Conservation (phyloP, 2,329 filamentous ascomycete species). For the Acrocalymma vagum region DNA sequence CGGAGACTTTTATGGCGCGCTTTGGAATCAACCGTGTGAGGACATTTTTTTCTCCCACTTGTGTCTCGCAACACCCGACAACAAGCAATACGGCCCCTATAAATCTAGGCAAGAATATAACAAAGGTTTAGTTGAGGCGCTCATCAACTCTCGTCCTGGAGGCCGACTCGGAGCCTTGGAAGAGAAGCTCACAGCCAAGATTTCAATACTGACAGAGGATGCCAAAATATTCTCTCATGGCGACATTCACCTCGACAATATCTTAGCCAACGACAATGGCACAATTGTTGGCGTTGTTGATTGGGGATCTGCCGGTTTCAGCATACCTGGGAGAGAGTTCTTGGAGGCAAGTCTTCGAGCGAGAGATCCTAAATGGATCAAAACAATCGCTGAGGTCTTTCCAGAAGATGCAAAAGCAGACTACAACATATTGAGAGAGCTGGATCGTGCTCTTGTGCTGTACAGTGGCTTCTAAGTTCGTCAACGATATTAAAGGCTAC, state of each 20-base stretch:
- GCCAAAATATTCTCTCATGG: constrained; percentile 20
- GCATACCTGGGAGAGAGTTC: constrained; percentile 25
- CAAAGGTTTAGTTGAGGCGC: constrained; percentile 17
- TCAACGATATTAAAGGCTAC: too few relatives aligned
- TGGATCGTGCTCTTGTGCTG: constrained; percentile 3
- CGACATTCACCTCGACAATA: constrained; percentile 18
- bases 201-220: constrained; percentile 10
- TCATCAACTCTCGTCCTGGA: constrained; percentile 18
- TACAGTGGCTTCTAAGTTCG: constrained; percentile 14
- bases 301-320: constrained; percentile 26
- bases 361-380: constrained; percentile 12
- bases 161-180: constrained; percentile 12
- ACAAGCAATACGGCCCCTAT: constrained; percentile 17
- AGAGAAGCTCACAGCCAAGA: constrained; percentile 9
- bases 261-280: constrained; percentile 13
- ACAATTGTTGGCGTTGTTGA: constrained; percentile 25
- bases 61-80: constrained; percentile 5
- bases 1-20: constrained; percentile 19
- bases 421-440: constrained; percentile 8
- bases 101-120: constrained; percentile 17
- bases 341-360: constrained; percentile 22
- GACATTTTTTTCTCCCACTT: constrained; percentile 24
- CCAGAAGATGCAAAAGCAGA: constrained; percentile 7
- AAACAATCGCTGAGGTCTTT: constrained; percentile 3
- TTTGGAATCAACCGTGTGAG: constrained; percentile 14